Percentiles rank a stretch among this genome's conserved stretches.
These are phyloP conservation scores for Sphaerostilbella broomeana DNA, from an alignment of 2,329 filamentous ascomycete genomes.

Conservation along the genomic window DNA sequence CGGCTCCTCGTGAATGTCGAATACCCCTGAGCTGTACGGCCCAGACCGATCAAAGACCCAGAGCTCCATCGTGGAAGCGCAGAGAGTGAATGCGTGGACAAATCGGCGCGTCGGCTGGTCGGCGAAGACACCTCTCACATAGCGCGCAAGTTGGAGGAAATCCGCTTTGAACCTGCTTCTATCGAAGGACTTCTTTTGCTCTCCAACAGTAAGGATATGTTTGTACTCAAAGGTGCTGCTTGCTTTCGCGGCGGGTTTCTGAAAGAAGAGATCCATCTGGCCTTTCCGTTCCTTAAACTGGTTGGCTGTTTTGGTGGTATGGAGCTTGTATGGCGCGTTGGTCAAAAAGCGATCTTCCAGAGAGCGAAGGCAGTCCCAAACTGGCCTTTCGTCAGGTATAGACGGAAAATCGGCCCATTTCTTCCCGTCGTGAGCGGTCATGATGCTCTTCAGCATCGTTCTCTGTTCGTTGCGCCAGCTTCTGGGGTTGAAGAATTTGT, in stretches of 20 bases:
- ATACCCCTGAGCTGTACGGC: constrained; percentile 13
- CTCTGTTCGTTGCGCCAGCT: constrained; percentile 13
- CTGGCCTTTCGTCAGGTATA: constrained; percentile 11
- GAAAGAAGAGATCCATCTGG: constrained; percentile 20
- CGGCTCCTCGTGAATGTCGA: constrained; percentile 16
- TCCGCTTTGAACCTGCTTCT: constrained; percentile 14
- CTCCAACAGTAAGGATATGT: constrained; percentile 17
- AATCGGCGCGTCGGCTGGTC: constrained; percentile 20
- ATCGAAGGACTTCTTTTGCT: constrained; percentile 18
- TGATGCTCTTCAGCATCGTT: constrained; percentile 5
- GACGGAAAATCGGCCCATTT: constrained; percentile 14
- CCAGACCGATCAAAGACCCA: constrained; percentile 21
- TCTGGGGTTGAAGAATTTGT: constrained; percentile 16
- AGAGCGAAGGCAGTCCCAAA: constrained; percentile 10
- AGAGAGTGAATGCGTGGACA: constrained; percentile 15
- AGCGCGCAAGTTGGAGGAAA: constrained; percentile 16
- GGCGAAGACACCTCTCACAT: constrained; percentile 13
- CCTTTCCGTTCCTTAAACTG: constrained; percentile 18
- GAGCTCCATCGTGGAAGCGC: constrained; percentile 16
- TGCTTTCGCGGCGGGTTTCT: constrained; percentile 3
- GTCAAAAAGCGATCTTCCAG: constrained; percentile 12
- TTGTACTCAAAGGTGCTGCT: constrained; percentile 14
- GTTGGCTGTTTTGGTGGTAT: constrained; percentile 16
- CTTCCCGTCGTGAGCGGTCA: constrained; percentile 14
- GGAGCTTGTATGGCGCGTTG: constrained; percentile 14